Evolutionary conservation across 345 rosid species (phyloP).

Genomic region (Sonneratia caseolaris): DNA sequence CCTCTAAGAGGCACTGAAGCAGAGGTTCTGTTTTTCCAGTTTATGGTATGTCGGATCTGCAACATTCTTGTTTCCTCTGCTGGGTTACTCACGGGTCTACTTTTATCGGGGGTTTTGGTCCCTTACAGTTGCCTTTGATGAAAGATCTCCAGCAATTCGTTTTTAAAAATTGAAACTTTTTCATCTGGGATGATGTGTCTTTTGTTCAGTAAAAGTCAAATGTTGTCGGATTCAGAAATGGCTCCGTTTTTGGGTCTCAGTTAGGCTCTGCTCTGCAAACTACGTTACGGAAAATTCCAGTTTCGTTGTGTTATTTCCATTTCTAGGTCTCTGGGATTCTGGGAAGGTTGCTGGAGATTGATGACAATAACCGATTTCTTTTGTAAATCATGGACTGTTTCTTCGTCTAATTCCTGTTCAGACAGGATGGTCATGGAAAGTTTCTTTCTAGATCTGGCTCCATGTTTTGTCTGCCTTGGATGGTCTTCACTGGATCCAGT

Average conservation of each 20-base stretch:
- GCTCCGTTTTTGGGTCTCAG: background rate
- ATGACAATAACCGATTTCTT: background rate
- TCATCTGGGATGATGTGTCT: background rate
- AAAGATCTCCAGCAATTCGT: too few species aligned
- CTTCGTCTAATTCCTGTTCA: too few species aligned
- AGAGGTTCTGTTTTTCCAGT: background rate
- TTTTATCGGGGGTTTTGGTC: background rate
- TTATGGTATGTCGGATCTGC: slow-evolving; percentile 9
- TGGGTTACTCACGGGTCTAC: background rate
- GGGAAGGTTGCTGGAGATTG: background rate
- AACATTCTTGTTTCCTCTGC: background rate
- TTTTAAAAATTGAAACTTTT: background rate
- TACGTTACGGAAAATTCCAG: background rate
- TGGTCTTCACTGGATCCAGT: background rate
- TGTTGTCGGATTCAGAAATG: background rate
- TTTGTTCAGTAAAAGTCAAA: background rate
- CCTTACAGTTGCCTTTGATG: too few species aligned
- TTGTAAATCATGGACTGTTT: background rate
- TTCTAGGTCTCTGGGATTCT: background rate
- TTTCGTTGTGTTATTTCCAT: background rate
- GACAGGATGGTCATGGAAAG: too few species aligned
- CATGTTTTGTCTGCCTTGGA: background rate
- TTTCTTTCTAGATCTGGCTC: background rate
- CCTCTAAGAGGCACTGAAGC: background rate
- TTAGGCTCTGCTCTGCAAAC: background rate